A percentile compares a stretch with the other conserved stretches of the same genome.
Conservation (phyloP, 257 asterid species). For the Petrea volubilis region DNA sequence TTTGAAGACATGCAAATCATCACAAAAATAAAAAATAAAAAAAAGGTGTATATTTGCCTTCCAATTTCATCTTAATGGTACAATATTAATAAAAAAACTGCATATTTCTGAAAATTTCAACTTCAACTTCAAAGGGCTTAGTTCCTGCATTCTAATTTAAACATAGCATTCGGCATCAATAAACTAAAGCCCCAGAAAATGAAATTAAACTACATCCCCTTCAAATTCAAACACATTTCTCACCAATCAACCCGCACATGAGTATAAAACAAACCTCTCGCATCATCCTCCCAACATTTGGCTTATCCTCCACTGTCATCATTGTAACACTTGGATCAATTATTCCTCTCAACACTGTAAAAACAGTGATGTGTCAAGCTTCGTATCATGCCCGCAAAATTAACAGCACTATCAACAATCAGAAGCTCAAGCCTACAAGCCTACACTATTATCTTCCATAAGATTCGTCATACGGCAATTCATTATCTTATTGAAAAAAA, state of each 20-base stretch:
- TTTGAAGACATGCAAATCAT: no score
- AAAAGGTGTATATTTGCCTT: no score
- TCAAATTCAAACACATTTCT: no score
- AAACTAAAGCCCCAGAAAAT: no score
- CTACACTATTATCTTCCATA: not conserved
- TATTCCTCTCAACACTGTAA: conserved; percentile 75
- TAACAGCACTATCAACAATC: not conserved
- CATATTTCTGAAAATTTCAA: no score
- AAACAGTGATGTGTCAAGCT: conserved; percentile 19
- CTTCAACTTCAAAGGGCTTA: no score
- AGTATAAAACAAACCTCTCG: conserved; percentile 55
- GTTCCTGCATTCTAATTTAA: no score
- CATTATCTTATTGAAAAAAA: not conserved
- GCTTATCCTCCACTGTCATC: conserved; percentile 93
- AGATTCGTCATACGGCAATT: not conserved
- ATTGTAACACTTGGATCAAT: conserved; percentile 91
- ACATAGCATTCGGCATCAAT: no score
- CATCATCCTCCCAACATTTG: conserved; percentile 92
- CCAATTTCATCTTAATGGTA: no score
- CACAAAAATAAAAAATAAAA: no score
- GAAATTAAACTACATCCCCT: no score
- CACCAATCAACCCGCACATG: not conserved
- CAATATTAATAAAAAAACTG: no score
- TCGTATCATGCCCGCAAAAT: conserved; percentile 7
- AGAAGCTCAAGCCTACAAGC: conserved; percentile 14